Conservation (phyloP, 78 protist genomes). For the Dictyostelium citrinum region DNA sequence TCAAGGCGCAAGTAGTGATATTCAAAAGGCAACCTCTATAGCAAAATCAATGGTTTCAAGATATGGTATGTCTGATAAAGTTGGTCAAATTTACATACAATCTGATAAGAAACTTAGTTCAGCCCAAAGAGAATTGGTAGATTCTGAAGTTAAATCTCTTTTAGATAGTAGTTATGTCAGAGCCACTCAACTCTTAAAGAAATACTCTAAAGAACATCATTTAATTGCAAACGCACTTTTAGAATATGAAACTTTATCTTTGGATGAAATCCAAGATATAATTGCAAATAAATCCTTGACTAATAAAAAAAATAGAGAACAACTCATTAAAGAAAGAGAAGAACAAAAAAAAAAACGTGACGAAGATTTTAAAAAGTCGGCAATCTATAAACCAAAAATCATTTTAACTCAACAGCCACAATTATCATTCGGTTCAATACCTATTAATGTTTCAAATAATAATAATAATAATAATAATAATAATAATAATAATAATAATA, state of each 20-base stretch:
- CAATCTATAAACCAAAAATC: background rate
- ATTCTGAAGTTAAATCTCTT: slow-evolving; percentile 48
- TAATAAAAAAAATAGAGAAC: slow-evolving; percentile 25
- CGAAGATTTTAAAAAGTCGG: background rate
- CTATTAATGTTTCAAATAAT: background rate
- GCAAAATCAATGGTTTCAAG: slow-evolving; percentile 83
- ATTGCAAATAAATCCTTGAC: slow-evolving; percentile 17
- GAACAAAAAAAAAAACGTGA: slow-evolving; percentile 52
- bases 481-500: background rate
- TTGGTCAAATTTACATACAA: slow-evolving; percentile 73
- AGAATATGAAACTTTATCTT: slow-evolving; percentile 84
- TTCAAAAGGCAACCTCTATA: slow-evolving; percentile 49
- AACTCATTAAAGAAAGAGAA: slow-evolving; percentile 26
- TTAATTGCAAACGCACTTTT: slow-evolving; percentile 83
- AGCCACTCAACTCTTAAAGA: slow-evolving; percentile 54
- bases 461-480: background rate
- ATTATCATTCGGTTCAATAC: background rate
- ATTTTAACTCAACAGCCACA: background rate
- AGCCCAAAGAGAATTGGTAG: slow-evolving; percentile 65
- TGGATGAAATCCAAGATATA: slow-evolving; percentile 73
- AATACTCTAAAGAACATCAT: slow-evolving; percentile 71
- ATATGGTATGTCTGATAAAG: slow-evolving; percentile 83
- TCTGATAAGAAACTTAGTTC: slow-evolving; percentile 27
- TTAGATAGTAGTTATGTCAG: slow-evolving; percentile 65
- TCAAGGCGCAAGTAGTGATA: slow-evolving; percentile 71